Conservation (phyloP, 1,139 yeast genomes). For the Pichia sp. region DNA sequence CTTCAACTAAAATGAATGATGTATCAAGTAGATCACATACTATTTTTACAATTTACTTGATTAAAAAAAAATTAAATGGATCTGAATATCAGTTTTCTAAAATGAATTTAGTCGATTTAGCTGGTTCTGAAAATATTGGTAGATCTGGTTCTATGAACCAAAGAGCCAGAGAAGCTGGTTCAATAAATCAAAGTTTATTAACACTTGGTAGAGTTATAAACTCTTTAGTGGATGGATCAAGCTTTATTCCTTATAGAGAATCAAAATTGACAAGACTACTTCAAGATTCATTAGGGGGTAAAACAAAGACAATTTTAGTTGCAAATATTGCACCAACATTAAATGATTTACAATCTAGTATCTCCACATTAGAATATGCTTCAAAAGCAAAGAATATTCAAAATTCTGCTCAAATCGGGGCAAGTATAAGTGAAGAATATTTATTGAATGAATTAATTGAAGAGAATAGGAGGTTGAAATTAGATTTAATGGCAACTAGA, state of each 20-base stretch:
- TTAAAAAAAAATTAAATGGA: conserved; percentile 35
- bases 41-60: conserved; percentile 56
- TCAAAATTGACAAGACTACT: conserved; percentile 72
- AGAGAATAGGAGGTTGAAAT: conserved; percentile 53
- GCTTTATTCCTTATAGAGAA: conserved; percentile 80
- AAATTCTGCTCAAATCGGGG: conserved; percentile 47
- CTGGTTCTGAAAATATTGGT: conserved; percentile 73
- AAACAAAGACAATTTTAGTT: conserved; percentile 69
- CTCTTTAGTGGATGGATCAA: conserved; percentile 52
- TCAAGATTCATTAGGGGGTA: conserved; percentile 81
- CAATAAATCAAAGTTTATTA: conserved; percentile 74
- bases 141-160: conserved; percentile 74
- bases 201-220: conserved; percentile 83
- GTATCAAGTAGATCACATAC: conserved; percentile 69
- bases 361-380: conserved; percentile 81
- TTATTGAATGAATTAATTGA: conserved; percentile 44
- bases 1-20: conserved; percentile 65
- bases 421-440: conserved; percentile 43
- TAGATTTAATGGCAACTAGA: conserved; percentile 57
- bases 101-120: conserved; percentile 71
- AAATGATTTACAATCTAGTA: conserved; percentile 68
- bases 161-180: conserved; percentile 83
- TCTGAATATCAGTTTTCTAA: conserved; percentile 50
- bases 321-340: conserved; percentile 81
- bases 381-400: conserved; percentile 72